Evolutionary conservation across 495 filamentous ascomycete genomes (phyloP), one percentile per base, ranked within the genome.

Genomic region (Aspergillus sparsus): DNA sequence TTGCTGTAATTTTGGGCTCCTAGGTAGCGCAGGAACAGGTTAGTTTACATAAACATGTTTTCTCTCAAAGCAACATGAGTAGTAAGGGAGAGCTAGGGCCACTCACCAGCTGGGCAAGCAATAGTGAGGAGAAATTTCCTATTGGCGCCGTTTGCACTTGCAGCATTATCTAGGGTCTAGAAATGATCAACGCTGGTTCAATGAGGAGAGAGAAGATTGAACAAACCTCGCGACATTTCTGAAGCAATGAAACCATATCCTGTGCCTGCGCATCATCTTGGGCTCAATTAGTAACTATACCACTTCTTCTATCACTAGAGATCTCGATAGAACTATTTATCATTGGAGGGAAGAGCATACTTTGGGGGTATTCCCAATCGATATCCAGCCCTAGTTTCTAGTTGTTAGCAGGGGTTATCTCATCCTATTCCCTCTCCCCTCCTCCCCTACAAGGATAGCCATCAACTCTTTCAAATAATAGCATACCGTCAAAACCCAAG

Each of bases 91-190:
- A n/a, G n/a, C n/a, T n/a, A n/a, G n/a, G n/a, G n/a, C 13, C 33
- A 52, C 58, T 46, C 62, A 74, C 73, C 74, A 49, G 81, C 81
- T 12, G 81, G 80, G 44, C 79, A 87, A 41, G 93, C 93, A 59
- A 96, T 83, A 8, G 89, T 93, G 60, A 97, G 81, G 11, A 85
- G 77, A 69, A 96, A 89, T 57, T 83, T 87, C 61, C 83, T 76
- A 49, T 73, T 27, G 21, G 21, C 21, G 21, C 21, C 21, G 21
- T 27, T 57, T 8, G 73, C 68, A 15, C 77, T 76, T 5, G 85
- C 82, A 63, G 89, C 89, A 18, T 61, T 71, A 66, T 93, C 85
- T 46, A 94, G 78, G 51, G 83, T 68, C 75, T 79, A 47, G 47
- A 27, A 27, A 62, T 11, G 57, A 60, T 68, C 13, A 66, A 41